Conservation (phyloP, 1,284 basidiomycete genomes). For the Malassezia slooffiae region DNA sequence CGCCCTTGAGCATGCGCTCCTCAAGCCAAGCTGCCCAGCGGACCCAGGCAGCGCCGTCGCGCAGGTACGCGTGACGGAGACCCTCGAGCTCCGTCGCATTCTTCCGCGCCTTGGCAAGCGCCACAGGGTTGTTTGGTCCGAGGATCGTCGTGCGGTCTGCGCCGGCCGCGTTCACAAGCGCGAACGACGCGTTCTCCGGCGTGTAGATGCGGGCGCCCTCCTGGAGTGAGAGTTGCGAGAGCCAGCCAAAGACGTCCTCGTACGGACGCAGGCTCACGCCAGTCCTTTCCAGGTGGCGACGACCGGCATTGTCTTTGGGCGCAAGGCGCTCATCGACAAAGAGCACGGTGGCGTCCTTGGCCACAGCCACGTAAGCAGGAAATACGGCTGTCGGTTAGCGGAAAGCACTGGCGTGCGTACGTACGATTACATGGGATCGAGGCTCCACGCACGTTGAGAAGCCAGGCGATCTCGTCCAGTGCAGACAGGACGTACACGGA, state of each 20-base stretch:
- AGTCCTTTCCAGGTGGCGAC: conserved; percentile 1
- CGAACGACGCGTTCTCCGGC: conserved; percentile 18
- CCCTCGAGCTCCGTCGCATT: conserved; percentile 35
- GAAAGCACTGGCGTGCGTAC: too few species aligned
- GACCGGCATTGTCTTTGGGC: conserved; percentile 9
- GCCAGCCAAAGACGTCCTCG: conserved; percentile 4
- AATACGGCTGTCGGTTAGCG: conserved; percentile 22
- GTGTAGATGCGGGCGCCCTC: background rate
- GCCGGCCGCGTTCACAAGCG: conserved; percentile 29
- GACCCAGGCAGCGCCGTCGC: conserved; percentile 41
- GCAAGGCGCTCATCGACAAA: conserved; percentile 28
- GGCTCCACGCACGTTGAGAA: conserved; percentile 37
- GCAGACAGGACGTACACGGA: conserved; percentile 29
- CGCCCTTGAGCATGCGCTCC: conserved; percentile 22
- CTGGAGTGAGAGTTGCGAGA: background rate
- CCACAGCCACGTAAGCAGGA: conserved; percentile 32
- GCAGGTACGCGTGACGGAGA: conserved; percentile 30
- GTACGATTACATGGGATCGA: conserved; percentile 32
- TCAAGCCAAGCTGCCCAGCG: conserved; percentile 45
- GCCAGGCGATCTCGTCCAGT: conserved; percentile 41
- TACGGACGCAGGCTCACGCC: conserved; percentile 5
- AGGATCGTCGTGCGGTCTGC: conserved; percentile 3
- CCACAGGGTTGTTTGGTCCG: conserved; percentile 17
- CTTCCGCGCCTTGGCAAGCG: conserved; percentile 37
- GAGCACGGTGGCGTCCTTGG: conserved; percentile 16